Conservation (phyloP, 371 early-diverging fungal genomes). For the Apophysomyces sp. region DNA sequence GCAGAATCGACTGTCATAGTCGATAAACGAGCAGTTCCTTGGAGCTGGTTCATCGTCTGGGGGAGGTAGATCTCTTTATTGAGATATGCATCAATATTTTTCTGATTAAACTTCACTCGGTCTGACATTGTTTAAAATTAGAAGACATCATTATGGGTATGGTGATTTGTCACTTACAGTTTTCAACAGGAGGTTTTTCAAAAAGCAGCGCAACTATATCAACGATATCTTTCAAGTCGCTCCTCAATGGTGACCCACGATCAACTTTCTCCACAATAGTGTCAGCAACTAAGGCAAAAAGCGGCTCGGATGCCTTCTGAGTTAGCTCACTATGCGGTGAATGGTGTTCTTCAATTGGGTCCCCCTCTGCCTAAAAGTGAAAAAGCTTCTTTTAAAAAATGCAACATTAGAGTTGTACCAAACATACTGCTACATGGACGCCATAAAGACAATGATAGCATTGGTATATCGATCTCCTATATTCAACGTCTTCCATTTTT, state of each 20-base stretch:
- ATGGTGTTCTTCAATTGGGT: constrained; percentile 57
- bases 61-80: constrained; percentile 33
- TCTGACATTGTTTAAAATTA: neutral
- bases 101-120: constrained; percentile 24
- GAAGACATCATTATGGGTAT: neutral
- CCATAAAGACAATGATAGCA: constrained; percentile 72
- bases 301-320: constrained; percentile 53
- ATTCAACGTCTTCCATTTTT: constrained; percentile 11
- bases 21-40: constrained; percentile 17
- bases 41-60: constrained; percentile 14
- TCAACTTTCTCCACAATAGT: constrained; percentile 38
- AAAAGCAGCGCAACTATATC: constrained; percentile 55
- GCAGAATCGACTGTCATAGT: constrained; percentile 6
- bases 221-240: constrained; percentile 59
- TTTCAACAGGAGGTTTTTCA: constrained; percentile 50
- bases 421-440: constrained; percentile 52
- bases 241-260: constrained; percentile 38
- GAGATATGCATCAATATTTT: constrained; percentile 34
- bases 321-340: constrained; percentile 45
- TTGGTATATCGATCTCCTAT: constrained; percentile 56
- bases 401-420: neutral
- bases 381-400: neutral
- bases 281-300: constrained; percentile 49
- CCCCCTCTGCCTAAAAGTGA: constrained; percentile 44
- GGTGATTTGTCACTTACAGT: constrained; percentile 21